A percentile compares a stretch with the other conserved stretches of the same genome.
phyloP scores from a whole-genome alignment of 805 yeast genomes.

The Yamadazyma tumulicola region DNA sequence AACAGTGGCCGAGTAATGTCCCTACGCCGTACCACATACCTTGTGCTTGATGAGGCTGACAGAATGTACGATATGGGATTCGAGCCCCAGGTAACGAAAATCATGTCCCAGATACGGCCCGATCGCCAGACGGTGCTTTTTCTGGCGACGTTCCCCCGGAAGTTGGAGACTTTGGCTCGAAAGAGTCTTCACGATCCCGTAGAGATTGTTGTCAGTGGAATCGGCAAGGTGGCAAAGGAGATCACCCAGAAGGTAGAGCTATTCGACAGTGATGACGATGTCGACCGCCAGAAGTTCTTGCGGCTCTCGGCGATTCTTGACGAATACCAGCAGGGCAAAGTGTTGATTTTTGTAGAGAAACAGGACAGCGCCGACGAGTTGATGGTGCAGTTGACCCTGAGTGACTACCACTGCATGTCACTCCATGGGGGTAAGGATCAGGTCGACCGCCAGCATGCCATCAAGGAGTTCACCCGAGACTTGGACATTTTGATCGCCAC shows the following conservation, averaged over 20 bases:
- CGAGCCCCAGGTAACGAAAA: conserved; percentile 89
- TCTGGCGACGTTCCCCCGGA: conserved; percentile 89
- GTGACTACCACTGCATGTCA: conserved; percentile 59
- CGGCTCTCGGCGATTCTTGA: conserved; percentile 56
- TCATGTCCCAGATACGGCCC: conserved; percentile 71
- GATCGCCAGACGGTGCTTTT: conserved; percentile 87
- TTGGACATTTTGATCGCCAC: conserved; percentile 79
- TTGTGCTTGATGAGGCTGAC: conserved; percentile 96
- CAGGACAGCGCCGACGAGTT: conserved; percentile 83
- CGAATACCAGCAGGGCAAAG: conserved; percentile 44
- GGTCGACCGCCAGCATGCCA: conserved; percentile 70
- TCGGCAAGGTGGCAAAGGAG: conserved; percentile 76
- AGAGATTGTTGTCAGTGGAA: conserved; percentile 75
- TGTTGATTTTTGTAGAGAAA: conserved; percentile 81
- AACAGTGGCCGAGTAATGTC: conserved; percentile 75
- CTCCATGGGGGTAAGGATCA: conserved; percentile 94
- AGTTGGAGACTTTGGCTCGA: conserved; percentile 72
- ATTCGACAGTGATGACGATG: conserved; percentile 47
- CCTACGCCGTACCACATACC: conserved; percentile 65
- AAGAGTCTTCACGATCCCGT: conserved; percentile 62
- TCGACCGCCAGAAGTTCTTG: conserved; percentile 44
- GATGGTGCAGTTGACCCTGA: conserved; percentile 46
- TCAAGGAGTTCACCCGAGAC: conserved; percentile 63
- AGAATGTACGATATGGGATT: conserved; percentile 96
- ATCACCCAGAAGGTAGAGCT: conserved; percentile 71